Base-by-base conservation (phyloP, 306 rosid genomes). In the Castanospermum australe region DNA sequence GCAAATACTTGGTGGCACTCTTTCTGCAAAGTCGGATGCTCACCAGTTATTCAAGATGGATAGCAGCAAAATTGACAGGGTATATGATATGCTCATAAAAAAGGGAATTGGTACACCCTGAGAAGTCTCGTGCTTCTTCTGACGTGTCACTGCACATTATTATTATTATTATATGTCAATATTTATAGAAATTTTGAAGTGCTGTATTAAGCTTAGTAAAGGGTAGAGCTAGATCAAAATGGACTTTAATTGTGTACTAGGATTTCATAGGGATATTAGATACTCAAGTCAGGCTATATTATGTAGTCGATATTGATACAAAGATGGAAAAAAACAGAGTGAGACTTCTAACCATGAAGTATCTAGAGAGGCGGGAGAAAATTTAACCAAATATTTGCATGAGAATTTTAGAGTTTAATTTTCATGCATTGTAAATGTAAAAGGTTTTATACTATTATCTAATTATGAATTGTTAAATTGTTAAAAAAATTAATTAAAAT, bases 51-150 rank as follows among this genome's bases (percentile, higher is more conserved):
- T 94, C 96, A 84, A 91, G 80, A 83, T 92, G 71, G 98, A 94
- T 60, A 57, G 92, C 30, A 61, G 70, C 68, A 90, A 86, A 80
- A 64, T 92, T 66, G 98, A 92, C 85, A 87, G 87, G 67, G 94
- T 94, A 10, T 94, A 88, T 69, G 98, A 94, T 63, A 92, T 92
- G 94, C 97, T 94, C 24, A 78, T 94, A 5, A 92, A 88, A 50
- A 94, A 94, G 82, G 98, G 98, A 50, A 82, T 94, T 32, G 94
- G 86, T 52, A 89, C 81, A 18, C 90, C 92, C 33, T 93, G 91
- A 91, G 25, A n/a, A 4, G 8, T 24, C 25, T 30, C 39, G 5
- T 67, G 48, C 44, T 61, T 44, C 28, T 20, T 57, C 74, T 2
- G n/a, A 3, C 11, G 28, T 52, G 38, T 42, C 10, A 32, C 59